phyloP scores from a whole-genome alignment of 2,329 filamentous ascomycete genomes.

The Fusarium mexicanum region DNA sequence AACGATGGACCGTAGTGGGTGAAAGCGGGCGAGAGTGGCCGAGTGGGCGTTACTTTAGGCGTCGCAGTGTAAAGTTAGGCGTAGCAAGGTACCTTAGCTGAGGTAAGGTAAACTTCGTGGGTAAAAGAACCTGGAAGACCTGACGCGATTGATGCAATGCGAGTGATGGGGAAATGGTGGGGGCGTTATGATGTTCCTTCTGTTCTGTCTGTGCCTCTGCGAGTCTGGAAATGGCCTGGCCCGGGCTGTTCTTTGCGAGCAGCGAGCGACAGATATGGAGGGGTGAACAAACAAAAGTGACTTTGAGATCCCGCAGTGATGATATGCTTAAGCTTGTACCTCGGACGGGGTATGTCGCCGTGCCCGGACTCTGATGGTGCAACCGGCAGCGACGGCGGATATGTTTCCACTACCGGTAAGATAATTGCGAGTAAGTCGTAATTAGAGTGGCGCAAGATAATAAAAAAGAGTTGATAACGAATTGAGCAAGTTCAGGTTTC shows the following conservation, averaged over 20 bases:
- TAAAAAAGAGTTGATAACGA: neutral
- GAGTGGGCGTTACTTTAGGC: constrained; percentile 35
- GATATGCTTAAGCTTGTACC: constrained; percentile 28
- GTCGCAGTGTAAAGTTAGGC: neutral
- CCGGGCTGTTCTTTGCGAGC: constrained; percentile 10
- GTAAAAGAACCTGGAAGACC: constrained; percentile 1
- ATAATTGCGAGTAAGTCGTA: neutral
- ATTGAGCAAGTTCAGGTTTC: neutral
- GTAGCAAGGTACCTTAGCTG: neutral
- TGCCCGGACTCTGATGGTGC: constrained; percentile 20
- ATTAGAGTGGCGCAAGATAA: constrained; percentile 9
- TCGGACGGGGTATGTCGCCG: constrained; percentile 16
- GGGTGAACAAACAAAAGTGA: constrained; percentile 21
- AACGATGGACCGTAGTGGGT: constrained; percentile 40
- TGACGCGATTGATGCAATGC: constrained; percentile 22
- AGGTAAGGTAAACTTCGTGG: neutral
- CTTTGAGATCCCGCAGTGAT: constrained; percentile 8
- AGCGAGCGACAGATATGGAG: constrained; percentile 23
- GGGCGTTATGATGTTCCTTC: constrained; percentile 5
- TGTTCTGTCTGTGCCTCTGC: neutral
- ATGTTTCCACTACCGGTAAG: constrained; percentile 14
- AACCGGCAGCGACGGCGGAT: constrained; percentile 23
- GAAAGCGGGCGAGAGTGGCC: constrained; percentile 37
- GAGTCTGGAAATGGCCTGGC: neutral
- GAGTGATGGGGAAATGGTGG: constrained; percentile 27